A percentile compares a stretch with the other conserved stretches of the same genome.
Conservation (phyloP, 2,329 filamentous ascomycete species). For the Tolypocladium tropicale region DNA sequence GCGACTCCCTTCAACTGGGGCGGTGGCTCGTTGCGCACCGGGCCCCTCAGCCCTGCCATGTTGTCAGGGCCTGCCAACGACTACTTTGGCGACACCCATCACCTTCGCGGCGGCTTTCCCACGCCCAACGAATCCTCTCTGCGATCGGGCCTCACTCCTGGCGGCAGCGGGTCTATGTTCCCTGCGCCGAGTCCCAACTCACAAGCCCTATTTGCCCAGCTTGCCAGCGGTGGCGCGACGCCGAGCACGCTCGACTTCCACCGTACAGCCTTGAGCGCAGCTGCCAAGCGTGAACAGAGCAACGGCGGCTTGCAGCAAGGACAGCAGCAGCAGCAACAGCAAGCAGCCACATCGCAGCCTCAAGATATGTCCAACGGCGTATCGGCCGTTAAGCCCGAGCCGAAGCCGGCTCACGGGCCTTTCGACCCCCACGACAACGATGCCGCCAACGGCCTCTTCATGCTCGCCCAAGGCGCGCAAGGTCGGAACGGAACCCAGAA, state of each 20-base stretch:
- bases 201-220: slow-evolving; percentile 68
- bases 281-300: slow-evolving; percentile 47
- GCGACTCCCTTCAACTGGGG: slow-evolving; percentile 71
- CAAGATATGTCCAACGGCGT: slow-evolving; percentile 36
- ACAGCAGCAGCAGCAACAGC: slow-evolving; percentile 21
- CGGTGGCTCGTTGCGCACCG: slow-evolving; percentile 75
- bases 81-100: slow-evolving; percentile 77
- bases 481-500: slow-evolving; percentile 49
- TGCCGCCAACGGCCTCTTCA: slow-evolving; percentile 86
- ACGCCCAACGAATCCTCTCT: slow-evolving; percentile 96
- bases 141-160: slow-evolving; percentile 83
- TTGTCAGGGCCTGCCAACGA: slow-evolving; percentile 77
- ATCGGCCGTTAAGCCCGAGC: slow-evolving; percentile 32
- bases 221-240: slow-evolving; percentile 74
- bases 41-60: slow-evolving; percentile 94
- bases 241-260: slow-evolving; percentile 92
- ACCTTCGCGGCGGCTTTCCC: slow-evolving; percentile 73
- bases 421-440: slow-evolving; percentile 90
- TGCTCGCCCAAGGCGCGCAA: slow-evolving; percentile 70
- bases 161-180: slow-evolving; percentile 95
- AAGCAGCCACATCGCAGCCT: slow-evolving; percentile 40
- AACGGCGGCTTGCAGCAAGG: slow-evolving; percentile 18
- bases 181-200: slow-evolving; percentile 82
- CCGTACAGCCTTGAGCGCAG: slow-evolving; percentile 77
- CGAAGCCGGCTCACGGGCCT: slow-evolving; percentile 47